Percentiles rank a stretch among this genome's conserved stretches.
Conservation (phyloP, 768 basidiomycete genomes). For the Leucosporidium scottii region DNA sequence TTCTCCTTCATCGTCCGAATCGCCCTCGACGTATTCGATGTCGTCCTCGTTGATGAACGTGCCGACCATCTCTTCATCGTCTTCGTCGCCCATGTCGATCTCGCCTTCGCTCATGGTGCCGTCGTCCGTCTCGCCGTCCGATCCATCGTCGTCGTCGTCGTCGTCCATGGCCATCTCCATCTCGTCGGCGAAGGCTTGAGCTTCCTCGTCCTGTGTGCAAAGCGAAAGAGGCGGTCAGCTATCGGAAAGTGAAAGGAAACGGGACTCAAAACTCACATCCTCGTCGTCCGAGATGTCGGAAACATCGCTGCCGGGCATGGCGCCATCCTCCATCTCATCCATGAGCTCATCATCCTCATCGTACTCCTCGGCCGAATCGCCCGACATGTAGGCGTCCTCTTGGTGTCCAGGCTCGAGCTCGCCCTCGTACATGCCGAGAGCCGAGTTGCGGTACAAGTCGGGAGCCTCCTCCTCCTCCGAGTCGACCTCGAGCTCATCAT, state of each 20-base stretch:
- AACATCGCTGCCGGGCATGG: background rate
- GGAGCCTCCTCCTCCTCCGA: conserved; percentile 70
- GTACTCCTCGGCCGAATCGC: conserved; percentile 28
- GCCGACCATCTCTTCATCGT: conserved; percentile 75
- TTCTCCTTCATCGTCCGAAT: conserved; percentile 51
- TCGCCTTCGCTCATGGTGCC: conserved; percentile 9
- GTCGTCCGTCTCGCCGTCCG: conserved; percentile 10
- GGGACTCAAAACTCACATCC: background rate
- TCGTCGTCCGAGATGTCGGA: conserved; percentile 8
- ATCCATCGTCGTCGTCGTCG: conserved; percentile 11
- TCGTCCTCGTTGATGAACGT: conserved; percentile 51
- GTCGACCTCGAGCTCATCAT: conserved; percentile 52
- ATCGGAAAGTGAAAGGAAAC: background rate
- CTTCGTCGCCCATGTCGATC: conserved; percentile 48
- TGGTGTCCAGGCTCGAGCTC: conserved; percentile 39
- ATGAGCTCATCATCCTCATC: conserved; percentile 34
- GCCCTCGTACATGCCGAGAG: conserved; percentile 69
- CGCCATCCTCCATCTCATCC: conserved; percentile 7
- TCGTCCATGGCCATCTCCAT: conserved; percentile 67
- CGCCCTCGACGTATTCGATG: conserved; percentile 51
- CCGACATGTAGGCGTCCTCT: conserved; percentile 34
- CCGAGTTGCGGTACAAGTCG: conserved; percentile 91
- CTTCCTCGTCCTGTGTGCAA: conserved; percentile 63
- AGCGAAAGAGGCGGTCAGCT: background rate
- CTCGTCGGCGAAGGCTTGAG: conserved; percentile 55